Conservation (phyloP, 1,284 basidiomycete species). For the Ganoderma lingzhi region DNA sequence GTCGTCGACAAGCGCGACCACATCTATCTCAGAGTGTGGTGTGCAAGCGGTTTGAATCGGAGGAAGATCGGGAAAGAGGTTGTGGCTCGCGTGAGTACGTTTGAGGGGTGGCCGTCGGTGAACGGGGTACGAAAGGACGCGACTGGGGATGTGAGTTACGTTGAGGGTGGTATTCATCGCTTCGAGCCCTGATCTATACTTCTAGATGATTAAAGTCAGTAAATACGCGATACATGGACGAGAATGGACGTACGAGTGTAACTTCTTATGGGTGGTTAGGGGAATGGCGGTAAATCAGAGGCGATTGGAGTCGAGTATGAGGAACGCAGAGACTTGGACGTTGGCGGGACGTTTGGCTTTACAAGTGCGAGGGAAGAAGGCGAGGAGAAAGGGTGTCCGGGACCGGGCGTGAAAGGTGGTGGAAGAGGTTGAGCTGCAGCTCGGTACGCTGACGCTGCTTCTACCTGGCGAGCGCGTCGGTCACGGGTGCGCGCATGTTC, state of each 20-base stretch:
- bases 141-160: constrained; percentile 7
- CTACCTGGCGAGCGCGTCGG: constrained; percentile 5
- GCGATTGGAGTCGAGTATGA: neutral
- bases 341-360: neutral
- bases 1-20: neutral
- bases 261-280: neutral
- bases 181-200: neutral
- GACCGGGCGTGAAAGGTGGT: constrained; percentile 7
- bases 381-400: neutral
- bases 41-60: constrained; percentile 12
- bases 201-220: neutral
- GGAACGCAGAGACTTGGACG: no score
- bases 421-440: constrained; percentile 10
- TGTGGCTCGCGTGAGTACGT: constrained; percentile 19
- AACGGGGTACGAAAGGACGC: constrained; percentile 23
- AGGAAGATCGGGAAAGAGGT: constrained; percentile 19
- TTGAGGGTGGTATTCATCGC: neutral
- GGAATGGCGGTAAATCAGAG: neutral
- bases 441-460: neutral
- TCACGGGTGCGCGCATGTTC: constrained; percentile 20
- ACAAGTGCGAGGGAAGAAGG: neutral
- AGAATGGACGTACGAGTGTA: neutral
- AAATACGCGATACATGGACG: neutral
- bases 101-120: constrained; percentile 23
- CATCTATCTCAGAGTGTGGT: neutral